Conservation (phyloP, 1,284 basidiomycete species). For the Ceratobasidium papillatum region DNA sequence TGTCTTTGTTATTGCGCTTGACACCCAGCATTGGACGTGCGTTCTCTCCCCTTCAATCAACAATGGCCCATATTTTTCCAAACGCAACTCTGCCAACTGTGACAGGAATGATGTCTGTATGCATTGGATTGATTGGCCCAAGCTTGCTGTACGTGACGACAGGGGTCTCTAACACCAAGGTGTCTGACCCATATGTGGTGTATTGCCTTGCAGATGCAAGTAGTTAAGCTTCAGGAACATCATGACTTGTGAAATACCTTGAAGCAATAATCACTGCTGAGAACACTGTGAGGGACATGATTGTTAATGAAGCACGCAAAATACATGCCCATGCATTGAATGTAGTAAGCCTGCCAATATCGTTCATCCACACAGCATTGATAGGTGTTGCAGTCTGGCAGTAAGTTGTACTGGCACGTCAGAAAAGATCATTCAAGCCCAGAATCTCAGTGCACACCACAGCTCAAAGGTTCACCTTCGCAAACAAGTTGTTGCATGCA, state of each 20-base stretch:
- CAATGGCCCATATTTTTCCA: slow-evolving; percentile 8
- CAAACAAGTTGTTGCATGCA: slow-evolving; percentile 24
- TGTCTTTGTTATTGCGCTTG: neutral
- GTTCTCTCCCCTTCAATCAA: neutral
- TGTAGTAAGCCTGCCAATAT: slow-evolving; percentile 43
- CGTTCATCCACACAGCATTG: neutral
- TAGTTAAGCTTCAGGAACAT: slow-evolving; percentile 12
- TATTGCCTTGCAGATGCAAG: slow-evolving; percentile 27
- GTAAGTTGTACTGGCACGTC: slow-evolving; percentile 1
- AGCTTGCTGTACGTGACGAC: neutral
- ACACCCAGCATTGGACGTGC: neutral
- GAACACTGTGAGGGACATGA: neutral
- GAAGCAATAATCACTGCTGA: neutral
- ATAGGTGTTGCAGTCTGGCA: slow-evolving; percentile 6
- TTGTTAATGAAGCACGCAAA: slow-evolving; percentile 43
- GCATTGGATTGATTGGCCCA: neutral
- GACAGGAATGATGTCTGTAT: neutral
- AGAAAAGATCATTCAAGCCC: neutral
- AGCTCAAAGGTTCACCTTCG: neutral
- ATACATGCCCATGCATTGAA: slow-evolving; percentile 47
- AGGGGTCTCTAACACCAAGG: slow-evolving; percentile 6
- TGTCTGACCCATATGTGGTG: slow-evolving; percentile 8
- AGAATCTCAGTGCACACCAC: neutral
- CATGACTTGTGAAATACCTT: slow-evolving; percentile 45
- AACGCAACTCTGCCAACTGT: neutral